phyloP scores from a whole-genome alignment of 768 basidiomycete species.

The Tulasnella calospora region DNA sequence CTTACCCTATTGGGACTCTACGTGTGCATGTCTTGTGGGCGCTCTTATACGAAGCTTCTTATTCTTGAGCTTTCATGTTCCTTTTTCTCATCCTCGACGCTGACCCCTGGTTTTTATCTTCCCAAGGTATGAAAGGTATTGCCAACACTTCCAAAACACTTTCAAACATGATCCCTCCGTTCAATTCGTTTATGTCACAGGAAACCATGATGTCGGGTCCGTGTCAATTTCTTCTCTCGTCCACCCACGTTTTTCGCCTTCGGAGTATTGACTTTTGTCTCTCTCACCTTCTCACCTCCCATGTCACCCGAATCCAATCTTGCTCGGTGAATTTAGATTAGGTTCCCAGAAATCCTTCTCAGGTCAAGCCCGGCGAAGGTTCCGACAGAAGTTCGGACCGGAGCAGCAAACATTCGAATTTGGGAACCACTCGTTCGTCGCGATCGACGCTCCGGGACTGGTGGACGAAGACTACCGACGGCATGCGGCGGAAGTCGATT shows the following conservation, averaged over 20 bases:
- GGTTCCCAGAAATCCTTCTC: conserved; percentile 45
- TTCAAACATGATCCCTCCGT: conserved; percentile 50
- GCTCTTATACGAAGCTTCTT: background rate
- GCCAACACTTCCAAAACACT: conserved; percentile 60
- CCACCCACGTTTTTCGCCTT: background rate
- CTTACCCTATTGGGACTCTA: background rate
- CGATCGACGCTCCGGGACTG: conserved; percentile 68
- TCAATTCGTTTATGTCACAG: conserved; percentile 70
- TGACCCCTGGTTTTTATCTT: conserved; percentile 2
- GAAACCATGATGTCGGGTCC: conserved; percentile 87
- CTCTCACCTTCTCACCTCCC: background rate
- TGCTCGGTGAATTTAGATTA: conserved; percentile 40
- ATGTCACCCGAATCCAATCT: conserved; percentile 29
- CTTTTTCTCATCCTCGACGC: background rate
- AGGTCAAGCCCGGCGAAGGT: conserved; percentile 53
- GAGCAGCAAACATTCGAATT: conserved; percentile 54
- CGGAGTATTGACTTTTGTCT: conserved; percentile 14
- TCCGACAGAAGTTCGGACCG: conserved; percentile 68
- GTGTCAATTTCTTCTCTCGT: conserved; percentile 26
- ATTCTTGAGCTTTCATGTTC: background rate
- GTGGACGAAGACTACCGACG: conserved; percentile 67
- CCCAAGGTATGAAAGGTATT: conserved; percentile 69
- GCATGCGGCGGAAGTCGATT: conserved; percentile 38
- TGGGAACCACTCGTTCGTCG: conserved; percentile 65
- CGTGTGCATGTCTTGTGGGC: background rate